Conservation (phyloP, 106 monocot species). For the Chionographis japonica region DNA sequence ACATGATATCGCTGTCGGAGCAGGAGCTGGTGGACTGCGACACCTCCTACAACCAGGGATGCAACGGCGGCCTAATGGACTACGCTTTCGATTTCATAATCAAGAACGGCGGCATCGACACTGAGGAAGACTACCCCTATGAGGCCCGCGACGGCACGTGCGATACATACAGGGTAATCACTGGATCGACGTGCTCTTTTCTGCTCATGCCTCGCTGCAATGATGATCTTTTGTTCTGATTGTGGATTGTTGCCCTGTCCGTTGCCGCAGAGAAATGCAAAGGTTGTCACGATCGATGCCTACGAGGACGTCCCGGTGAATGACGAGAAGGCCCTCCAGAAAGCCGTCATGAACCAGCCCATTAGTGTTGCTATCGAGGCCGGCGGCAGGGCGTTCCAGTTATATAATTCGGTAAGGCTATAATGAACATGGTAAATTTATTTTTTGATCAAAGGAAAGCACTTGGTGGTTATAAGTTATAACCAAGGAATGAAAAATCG, state of each 20-base stretch:
- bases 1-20: constrained; percentile 51
- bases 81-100: constrained; percentile 68
- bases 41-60: constrained; percentile 51
- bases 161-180: constrained; percentile 28
- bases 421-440: background rate
- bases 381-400: constrained; percentile 46
- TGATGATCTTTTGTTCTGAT: background rate
- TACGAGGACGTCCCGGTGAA: constrained; percentile 45
- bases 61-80: constrained; percentile 79
- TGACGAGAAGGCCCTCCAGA: constrained; percentile 38
- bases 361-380: constrained; percentile 61
- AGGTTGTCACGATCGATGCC: constrained; percentile 42
- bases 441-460: background rate
- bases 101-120: constrained; percentile 64
- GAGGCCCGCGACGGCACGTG: constrained; percentile 20
- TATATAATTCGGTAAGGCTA: constrained; percentile 50
- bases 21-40: constrained; percentile 79
- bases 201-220: background rate
- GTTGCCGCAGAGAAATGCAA: constrained; percentile 34
- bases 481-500: too few relatives aligned
- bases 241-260: background rate
- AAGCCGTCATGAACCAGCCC: constrained; percentile 55
- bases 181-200: too few relatives aligned
- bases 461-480: too few relatives aligned
- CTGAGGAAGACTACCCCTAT: constrained; percentile 69